Evolutionary conservation across 805 yeast species (phyloP).

Genomic region (Candida khao-thaluensis): DNA sequence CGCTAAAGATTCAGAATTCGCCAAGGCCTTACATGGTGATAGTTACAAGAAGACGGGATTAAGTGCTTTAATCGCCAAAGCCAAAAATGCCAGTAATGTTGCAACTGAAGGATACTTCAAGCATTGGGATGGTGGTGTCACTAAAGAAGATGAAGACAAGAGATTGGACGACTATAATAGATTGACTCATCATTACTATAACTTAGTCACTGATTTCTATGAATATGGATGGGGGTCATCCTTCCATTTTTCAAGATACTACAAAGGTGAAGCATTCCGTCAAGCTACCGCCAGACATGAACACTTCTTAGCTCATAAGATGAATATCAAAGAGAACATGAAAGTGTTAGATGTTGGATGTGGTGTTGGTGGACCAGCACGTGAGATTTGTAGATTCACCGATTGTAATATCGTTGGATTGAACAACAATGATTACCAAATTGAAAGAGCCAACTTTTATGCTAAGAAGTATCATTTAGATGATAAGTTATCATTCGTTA

Average conservation of each 20-base stretch:
- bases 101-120: conserved; percentile 90
- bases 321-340: conserved; percentile 75
- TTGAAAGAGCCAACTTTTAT: conserved; percentile 84
- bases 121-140: conserved; percentile 94
- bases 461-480: conserved; percentile 64
- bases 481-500: conserved; percentile 78
- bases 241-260: conserved; percentile 95
- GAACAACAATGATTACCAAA: conserved; percentile 96
- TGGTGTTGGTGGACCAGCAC: conserved; percentile 99
- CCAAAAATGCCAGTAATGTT: conserved; percentile 70
- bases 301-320: conserved; percentile 87
- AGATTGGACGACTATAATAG: conserved; percentile 85
- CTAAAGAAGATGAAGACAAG: conserved; percentile 63
- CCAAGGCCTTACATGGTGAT: conserved; percentile 84
- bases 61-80: conserved; percentile 72
- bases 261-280: conserved; percentile 86
- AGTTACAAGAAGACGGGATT: conserved; percentile 68
- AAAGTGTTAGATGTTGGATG: conserved; percentile 96
- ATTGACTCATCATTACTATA: conserved; percentile 92
- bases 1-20: conserved; percentile 66
- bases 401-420: conserved; percentile 84
- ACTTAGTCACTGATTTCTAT: conserved; percentile 95
- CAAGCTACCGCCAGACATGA: conserved; percentile 98
- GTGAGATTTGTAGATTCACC: conserved; percentile 91
- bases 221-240: conserved; percentile 99